Conservation (phyloP, 371 early-diverging fungal genomes). For the Lichtheimia ornata region DNA sequence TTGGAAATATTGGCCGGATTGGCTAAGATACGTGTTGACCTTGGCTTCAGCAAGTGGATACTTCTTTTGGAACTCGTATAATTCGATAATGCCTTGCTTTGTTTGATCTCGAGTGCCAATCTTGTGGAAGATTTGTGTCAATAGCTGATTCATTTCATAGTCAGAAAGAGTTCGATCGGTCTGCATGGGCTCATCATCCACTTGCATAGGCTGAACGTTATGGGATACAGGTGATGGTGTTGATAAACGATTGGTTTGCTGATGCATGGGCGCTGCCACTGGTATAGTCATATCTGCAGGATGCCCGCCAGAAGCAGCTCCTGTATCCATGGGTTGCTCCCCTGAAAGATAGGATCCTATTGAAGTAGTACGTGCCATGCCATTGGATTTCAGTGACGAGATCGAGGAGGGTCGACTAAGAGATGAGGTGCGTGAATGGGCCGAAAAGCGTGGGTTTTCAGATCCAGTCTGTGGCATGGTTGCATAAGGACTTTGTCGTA, state of each 20-base stretch:
- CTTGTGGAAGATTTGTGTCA: slow-evolving; percentile 73
- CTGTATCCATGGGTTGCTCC: slow-evolving; percentile 9
- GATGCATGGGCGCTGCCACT: slow-evolving; percentile 8
- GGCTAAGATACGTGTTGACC: slow-evolving; percentile 62
- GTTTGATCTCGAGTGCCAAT: slow-evolving; percentile 77
- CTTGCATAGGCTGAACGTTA: slow-evolving; percentile 35
- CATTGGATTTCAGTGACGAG: slow-evolving; percentile 28
- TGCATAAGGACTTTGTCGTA: slow-evolving; percentile 15
- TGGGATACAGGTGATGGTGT: neutral
- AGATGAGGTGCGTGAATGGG: slow-evolving; percentile 30
- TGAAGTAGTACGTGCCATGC: slow-evolving; percentile 29
- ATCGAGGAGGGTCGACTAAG: slow-evolving; percentile 37
- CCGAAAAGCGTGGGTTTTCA: slow-evolving; percentile 14
- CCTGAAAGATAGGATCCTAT: slow-evolving; percentile 23
- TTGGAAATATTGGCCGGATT: slow-evolving; percentile 75
- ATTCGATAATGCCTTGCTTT: slow-evolving; percentile 76
- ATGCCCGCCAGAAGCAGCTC: neutral
- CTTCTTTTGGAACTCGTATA: slow-evolving; percentile 77
- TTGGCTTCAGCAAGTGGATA: slow-evolving; percentile 64
- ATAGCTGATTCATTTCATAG: slow-evolving; percentile 52
- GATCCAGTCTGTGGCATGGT: neutral
- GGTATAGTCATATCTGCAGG: slow-evolving; percentile 10
- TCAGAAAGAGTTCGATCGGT: slow-evolving; percentile 30
- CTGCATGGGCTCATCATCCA: slow-evolving; percentile 22
- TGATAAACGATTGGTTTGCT: slow-evolving; percentile 1